These are phyloP conservation scores for Emmonsiellopsis sp. DNA, from an alignment of 2,329 filamentous ascomycete genomes.

Conservation along the genomic window DNA sequence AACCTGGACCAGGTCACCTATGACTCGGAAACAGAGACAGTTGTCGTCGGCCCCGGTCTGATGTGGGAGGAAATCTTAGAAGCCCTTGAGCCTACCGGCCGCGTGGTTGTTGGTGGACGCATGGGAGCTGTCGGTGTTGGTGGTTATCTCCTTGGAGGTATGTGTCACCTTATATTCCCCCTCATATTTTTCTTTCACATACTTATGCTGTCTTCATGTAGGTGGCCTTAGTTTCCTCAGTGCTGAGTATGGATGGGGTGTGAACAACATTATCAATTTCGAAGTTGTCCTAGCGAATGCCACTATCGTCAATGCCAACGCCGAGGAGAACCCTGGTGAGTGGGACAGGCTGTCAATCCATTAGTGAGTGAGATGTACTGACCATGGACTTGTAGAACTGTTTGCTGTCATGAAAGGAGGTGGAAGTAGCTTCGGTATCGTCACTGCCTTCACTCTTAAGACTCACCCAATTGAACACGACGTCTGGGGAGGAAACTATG, in stretches of 20 bases:
- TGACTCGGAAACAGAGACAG: conserved; percentile 30
- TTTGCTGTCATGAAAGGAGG: conserved; percentile 35
- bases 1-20: conserved; percentile 29
- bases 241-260: conserved; percentile 37
- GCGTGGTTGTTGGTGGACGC: conserved; percentile 36
- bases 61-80: conserved; percentile 27
- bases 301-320: conserved; percentile 34
- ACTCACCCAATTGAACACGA: conserved; percentile 22
- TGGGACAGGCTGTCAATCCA: conserved; percentile 18
- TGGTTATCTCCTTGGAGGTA: conserved; percentile 38
- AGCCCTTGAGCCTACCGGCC: conserved; percentile 20
- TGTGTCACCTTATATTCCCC: conserved; percentile 47
- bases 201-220: neutral
- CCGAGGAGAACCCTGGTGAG: conserved; percentile 26
- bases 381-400: conserved; percentile 18
- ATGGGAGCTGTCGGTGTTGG: conserved; percentile 41
- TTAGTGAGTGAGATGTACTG: neutral
- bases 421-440: conserved; percentile 35
- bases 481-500: conserved; percentile 40
- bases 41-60: conserved; percentile 29
- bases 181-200: conserved; percentile 30
- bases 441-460: conserved; percentile 30
- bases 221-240: conserved; percentile 28
- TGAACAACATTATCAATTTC: conserved; percentile 38
- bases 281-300: conserved; percentile 42